A percentile compares a stretch with the other conserved stretches of the same genome.
phyloP scores from a whole-genome alignment of 306 rosid genomes.

The Cucumis cinereus region DNA sequence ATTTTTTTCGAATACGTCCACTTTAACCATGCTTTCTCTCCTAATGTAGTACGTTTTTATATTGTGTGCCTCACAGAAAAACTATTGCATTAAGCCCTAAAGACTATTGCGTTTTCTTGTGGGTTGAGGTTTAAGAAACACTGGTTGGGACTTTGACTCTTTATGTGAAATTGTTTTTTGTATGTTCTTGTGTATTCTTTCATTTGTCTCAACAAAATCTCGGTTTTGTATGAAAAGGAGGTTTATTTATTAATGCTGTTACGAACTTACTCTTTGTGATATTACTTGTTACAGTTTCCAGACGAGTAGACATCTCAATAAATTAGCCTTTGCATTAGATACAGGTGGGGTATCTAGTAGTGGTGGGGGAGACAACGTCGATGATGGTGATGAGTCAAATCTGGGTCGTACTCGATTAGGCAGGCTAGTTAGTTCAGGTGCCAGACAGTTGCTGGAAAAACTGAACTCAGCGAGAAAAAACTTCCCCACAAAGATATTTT shows the following conservation, averaged over 20 bases:
- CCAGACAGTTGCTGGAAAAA: slow-evolving; percentile 70
- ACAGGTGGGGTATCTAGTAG: slow-evolving; percentile 58
- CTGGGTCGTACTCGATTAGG: slow-evolving; percentile 84
- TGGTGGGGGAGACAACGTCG: slow-evolving; percentile 45
- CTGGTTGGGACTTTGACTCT: not conserved
- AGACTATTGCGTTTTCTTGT: too few relatives aligned
- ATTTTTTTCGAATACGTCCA: too few relatives aligned
- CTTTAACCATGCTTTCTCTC: too few relatives aligned
- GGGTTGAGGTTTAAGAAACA: too few relatives aligned
- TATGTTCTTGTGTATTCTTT: not conserved
- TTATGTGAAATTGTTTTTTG: not conserved
- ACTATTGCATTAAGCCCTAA: too few relatives aligned
- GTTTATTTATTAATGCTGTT: not conserved
- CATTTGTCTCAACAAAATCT: not conserved
- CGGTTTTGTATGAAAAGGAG: not conserved
- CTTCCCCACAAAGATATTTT: slow-evolving; percentile 73
- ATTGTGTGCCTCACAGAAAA: too few relatives aligned
- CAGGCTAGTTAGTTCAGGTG: slow-evolving; percentile 72
- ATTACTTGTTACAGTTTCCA: slow-evolving; percentile 36
- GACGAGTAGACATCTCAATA: slow-evolving; percentile 38
- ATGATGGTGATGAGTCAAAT: slow-evolving; percentile 39
- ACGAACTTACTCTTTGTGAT: slow-evolving; percentile 14
- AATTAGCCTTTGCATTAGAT: slow-evolving; percentile 68
- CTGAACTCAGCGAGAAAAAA: slow-evolving; percentile 76
- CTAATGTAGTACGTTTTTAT: too few relatives aligned